phyloP scores from a whole-genome alignment of 345 rosid genomes.

The Bruguiera gymnorhiza region DNA sequence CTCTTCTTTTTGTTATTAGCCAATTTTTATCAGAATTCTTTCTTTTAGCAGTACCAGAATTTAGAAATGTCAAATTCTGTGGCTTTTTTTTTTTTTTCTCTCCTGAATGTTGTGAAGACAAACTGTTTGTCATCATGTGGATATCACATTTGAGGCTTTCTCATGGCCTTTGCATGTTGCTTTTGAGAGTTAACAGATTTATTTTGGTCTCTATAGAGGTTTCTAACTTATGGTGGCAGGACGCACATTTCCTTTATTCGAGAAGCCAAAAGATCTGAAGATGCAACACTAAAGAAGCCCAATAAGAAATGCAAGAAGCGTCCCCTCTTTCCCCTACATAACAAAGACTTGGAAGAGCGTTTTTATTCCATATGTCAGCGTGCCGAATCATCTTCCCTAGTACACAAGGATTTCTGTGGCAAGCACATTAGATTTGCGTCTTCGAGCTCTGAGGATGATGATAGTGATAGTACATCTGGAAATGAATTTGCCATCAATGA shows the following conservation, averaged over 20 bases:
- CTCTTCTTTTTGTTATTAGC: background rate
- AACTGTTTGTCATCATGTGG: too few species aligned
- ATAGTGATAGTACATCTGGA: conserved; percentile 33
- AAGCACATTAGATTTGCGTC: conserved; percentile 62
- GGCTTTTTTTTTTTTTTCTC: background rate
- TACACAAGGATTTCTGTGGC: conserved; percentile 48
- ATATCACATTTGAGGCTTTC: too few species aligned
- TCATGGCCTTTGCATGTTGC: background rate
- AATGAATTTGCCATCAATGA: conserved; percentile 21
- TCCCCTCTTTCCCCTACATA: conserved; percentile 41
- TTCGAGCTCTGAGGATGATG: conserved; percentile 56
- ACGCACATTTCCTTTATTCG: conserved; percentile 57
- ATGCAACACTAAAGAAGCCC: conserved; percentile 32
- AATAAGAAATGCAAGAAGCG: conserved; percentile 25
- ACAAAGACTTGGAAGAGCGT: conserved; percentile 46
- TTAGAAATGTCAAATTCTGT: background rate
- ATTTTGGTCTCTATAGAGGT: background rate
- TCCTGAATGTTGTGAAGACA: too few species aligned
- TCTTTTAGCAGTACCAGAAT: background rate
- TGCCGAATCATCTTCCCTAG: conserved; percentile 57
- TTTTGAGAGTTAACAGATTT: background rate
- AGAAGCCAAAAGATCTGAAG: conserved; percentile 59
- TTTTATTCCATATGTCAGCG: conserved; percentile 49
- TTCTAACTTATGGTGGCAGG: conserved; percentile 38
- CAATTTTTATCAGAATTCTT: background rate